Conservation (phyloP, 2,329 filamentous ascomycete genomes). For the Colletotrichum horii region DNA sequence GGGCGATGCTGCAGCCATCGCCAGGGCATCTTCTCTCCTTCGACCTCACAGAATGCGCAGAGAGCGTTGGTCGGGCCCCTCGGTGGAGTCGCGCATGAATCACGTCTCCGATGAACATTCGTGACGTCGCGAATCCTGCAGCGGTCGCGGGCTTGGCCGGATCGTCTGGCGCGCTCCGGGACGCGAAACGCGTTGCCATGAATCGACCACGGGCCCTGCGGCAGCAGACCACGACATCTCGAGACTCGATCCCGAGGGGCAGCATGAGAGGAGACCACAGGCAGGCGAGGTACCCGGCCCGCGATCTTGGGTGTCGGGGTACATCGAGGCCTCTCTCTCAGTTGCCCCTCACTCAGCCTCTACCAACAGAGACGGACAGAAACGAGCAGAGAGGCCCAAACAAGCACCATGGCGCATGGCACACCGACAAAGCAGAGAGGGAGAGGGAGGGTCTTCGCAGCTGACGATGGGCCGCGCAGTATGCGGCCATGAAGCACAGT, state of each 20-base stretch:
- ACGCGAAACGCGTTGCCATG: constrained; percentile 17
- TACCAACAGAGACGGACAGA: background rate
- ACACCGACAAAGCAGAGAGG: constrained; percentile 11
- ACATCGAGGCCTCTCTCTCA: background rate
- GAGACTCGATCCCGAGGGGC: background rate
- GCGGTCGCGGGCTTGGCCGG: background rate
- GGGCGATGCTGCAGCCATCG: background rate
- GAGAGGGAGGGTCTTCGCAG: constrained; percentile 4
- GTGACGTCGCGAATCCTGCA: constrained; percentile 16
- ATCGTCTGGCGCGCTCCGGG: constrained; percentile 10
- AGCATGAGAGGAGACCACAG: background rate
- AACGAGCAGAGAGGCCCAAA: background rate
- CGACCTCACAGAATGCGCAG: background rate
- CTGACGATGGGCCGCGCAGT: constrained; percentile 24
- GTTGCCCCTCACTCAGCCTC: background rate
- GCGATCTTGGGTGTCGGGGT: background rate
- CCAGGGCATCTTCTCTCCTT: background rate
- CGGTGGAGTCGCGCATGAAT: constrained; percentile 17
- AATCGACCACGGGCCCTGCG: background rate
- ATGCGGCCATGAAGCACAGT: constrained; percentile 31
- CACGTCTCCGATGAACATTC: constrained; percentile 11
- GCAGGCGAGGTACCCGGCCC: background rate
- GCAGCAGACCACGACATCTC: background rate
- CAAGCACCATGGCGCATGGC: constrained; percentile 11
- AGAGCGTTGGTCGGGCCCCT: background rate